Evolutionary conservation across 2,329 filamentous ascomycete species (phyloP), one percentile per base, ranked within the genome.

Genomic region (Stromatinia cepivora): DNA sequence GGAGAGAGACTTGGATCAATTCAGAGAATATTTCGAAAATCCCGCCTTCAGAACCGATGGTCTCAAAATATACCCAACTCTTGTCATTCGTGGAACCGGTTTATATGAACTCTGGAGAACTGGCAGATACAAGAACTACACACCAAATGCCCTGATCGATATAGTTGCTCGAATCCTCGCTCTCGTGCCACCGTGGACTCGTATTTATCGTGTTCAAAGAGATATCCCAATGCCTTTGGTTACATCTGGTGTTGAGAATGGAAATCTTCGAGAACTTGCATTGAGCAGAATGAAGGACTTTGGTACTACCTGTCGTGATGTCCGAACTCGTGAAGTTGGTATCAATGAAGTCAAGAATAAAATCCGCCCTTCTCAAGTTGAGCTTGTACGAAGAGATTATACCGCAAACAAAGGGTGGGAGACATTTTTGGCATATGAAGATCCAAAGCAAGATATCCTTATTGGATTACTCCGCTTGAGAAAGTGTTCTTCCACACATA

Each of bases 211-310:
- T 71, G 95, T 99, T 0, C 95, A 99, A 83, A 89, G 95, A 79
- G 95, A 99, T 81, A 99, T 99, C 70, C 95, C 95, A n/a, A 99
- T 99, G 95, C 95, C 95, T 0, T 85, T 99, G 34, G 96, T 99
- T n/a, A 98, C 95, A 0, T 97, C 94, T 0, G 95, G 95, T 53
- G 95, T 99, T 0, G 95, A 99, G 81, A 99, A 99, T 75, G 95
- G 95, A 71, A 99, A 99, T 78, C 83, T 99, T 52, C 89, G 95
- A 72, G 95, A 99, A 80, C 84, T 99, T 62, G 94, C 95, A 0
- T 83, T 99, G 68, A 93, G 94, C n/a, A 87, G 95, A 31, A 99
- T 99, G 96, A 97, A 97, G 81, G 95, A 99, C 79, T 98, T 99
- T 75, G 96, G 96, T 63, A 99, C 95, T 0, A 93, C 92, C 0